phyloP scores from a whole-genome alignment of 2,329 filamentous ascomycete genomes.

The Aspergillus sp. region DNA sequence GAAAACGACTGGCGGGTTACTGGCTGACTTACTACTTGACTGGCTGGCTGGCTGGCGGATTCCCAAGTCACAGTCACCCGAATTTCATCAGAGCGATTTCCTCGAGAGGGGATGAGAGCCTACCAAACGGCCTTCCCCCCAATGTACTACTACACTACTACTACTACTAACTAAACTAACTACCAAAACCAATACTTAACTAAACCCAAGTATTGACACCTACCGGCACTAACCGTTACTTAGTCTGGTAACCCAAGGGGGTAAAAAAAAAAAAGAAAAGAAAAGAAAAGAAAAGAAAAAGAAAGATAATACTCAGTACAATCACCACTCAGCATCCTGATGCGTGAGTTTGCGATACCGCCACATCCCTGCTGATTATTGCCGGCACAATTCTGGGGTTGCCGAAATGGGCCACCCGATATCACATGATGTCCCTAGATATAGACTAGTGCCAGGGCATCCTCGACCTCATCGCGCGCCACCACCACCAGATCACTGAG shows the following conservation, averaged over 20 bases:
- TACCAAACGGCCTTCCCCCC: not conserved
- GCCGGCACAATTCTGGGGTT: conserved; percentile 3
- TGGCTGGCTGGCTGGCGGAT: not conserved
- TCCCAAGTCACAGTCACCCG: not conserved
- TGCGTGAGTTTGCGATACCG: not conserved
- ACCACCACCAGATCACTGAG: not conserved
- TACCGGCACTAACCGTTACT: conserved; percentile 4
- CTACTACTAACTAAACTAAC: not conserved
- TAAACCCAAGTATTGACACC: not conserved
- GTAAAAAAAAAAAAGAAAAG: not conserved
- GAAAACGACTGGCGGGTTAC: not conserved
- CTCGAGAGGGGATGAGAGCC: conserved; percentile 1
- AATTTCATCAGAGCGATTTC: conserved; percentile 4
- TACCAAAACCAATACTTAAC: not conserved
- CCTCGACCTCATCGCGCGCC: not conserved
- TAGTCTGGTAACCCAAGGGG: not conserved
- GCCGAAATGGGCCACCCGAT: not conserved
- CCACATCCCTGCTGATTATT: conserved; percentile 3
- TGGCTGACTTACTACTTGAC: not conserved
- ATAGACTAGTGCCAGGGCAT: conserved; percentile 8
- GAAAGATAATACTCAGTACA: too few relatives aligned
- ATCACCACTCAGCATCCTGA: too few relatives aligned
- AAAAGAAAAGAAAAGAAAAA: not conserved
- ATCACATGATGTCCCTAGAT: conserved; percentile 3
- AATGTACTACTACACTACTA: not conserved